Evolutionary conservation across 116 monocot species (phyloP).

Genomic region (Zostera marina): DNA sequence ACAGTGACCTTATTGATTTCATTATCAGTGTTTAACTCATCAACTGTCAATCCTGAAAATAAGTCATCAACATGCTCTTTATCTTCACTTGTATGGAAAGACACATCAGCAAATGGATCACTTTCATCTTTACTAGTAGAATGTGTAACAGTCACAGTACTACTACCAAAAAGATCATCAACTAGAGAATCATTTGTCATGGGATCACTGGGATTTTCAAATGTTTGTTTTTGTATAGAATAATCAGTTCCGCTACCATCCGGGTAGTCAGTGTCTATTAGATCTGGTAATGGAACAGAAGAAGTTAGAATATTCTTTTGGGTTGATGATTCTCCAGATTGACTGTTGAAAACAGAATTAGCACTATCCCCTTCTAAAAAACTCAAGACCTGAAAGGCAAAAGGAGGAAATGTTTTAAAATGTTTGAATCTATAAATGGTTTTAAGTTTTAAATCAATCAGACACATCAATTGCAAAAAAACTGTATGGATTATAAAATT

Average conservation of each 20-base stretch:
- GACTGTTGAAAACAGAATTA: conserved; percentile 13
- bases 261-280: conserved; percentile 65
- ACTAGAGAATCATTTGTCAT: conserved; percentile 28
- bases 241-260: conserved; percentile 27
- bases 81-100: conserved; percentile 51
- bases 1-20: conserved; percentile 3
- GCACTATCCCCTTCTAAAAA: conserved; percentile 47
- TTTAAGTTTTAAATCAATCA: background rate
- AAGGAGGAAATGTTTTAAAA: background rate
- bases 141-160: conserved; percentile 14
- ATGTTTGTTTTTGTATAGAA: conserved; percentile 15
- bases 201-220: conserved; percentile 13
- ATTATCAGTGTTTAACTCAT: conserved; percentile 18
- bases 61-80: conserved; percentile 32
- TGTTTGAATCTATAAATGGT: background rate
- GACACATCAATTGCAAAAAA: background rate
- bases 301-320: conserved; percentile 17
- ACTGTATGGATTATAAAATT: background rate
- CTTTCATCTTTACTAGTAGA: conserved; percentile 18
- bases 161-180: conserved; percentile 59
- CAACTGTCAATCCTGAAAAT: conserved; percentile 74
- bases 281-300: conserved; percentile 57
- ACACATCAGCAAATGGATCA: conserved; percentile 85
- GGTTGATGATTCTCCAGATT: conserved; percentile 22
- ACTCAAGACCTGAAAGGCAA: conserved; percentile 35